phyloP scores from a whole-genome alignment of 1,284 basidiomycete genomes.

The Vanrija pseudolonga region DNA sequence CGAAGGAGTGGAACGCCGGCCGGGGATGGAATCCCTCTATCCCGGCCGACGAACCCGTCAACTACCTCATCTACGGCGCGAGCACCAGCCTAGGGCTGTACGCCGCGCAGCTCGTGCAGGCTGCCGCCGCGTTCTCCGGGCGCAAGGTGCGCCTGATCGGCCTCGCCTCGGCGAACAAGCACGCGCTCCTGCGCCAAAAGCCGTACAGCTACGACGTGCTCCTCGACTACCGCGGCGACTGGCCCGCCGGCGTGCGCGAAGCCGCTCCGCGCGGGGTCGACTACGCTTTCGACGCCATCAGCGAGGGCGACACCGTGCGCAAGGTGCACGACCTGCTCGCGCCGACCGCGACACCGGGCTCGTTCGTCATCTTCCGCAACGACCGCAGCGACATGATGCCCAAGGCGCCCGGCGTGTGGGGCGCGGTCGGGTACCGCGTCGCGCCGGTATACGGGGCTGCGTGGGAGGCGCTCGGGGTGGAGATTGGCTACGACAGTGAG shows the following conservation, averaged over 20 bases:
- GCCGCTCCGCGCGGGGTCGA: background rate
- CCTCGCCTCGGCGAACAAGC: background rate
- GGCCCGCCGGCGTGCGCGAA: background rate
- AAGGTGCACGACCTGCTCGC: background rate
- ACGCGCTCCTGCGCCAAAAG: background rate
- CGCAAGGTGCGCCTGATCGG: background rate
- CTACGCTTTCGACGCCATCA: conserved; percentile 8
- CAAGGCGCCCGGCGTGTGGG: background rate
- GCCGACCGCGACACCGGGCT: background rate
- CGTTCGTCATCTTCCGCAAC: conserved; percentile 1
- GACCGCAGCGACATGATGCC: background rate
- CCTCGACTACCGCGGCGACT: conserved; percentile 10
- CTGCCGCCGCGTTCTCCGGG: background rate
- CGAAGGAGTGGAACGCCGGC: background rate
- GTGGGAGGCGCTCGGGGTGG: conserved; percentile 14
- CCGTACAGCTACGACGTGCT: conserved; percentile 5
- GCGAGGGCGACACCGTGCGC: conserved; percentile 4
- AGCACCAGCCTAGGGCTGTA: conserved; percentile 9
- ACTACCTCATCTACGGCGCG: conserved; percentile 10
- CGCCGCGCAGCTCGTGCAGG: conserved; percentile 6
- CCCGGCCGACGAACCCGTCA: background rate
- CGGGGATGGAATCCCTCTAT: background rate
- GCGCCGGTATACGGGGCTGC: conserved; percentile 9
- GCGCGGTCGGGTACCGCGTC: background rate
- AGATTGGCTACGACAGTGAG: conserved; percentile 3